Base-by-base conservation (phyloP, 2,329 filamentous ascomycete species). In the Aspergillus pseudoviridinutans region DNA sequence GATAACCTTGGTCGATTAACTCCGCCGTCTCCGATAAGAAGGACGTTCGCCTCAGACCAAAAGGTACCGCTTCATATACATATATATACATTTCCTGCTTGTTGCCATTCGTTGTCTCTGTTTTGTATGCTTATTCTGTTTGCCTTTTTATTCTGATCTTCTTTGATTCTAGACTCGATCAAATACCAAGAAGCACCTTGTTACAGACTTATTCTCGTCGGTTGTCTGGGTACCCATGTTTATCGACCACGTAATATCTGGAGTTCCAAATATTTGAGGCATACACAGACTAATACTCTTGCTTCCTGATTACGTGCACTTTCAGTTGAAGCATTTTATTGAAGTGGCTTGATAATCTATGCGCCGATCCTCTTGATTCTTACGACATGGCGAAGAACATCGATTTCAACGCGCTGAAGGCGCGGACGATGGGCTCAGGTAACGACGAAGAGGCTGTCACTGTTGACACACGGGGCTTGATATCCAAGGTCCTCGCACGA, bases 361-460 rank as follows among this genome's bases (percentile, higher is more conserved):
- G 22, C 41, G 4, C 3, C 8, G 10, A 22, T 4, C 20, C 8
- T 44, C n/a, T 22, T 44, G 10, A 2, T 44, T 44, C 41, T 35
- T 38, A 17, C 49, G 69, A 64, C 32, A 90, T 91, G 87, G 87
- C 90, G 73, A 88, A 88, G 68, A 84, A 86, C 38, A 84, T 82
- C 58, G 83, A 86, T 65, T 85, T 83, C 66, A 82, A 81, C 69
- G 81, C 88, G 69, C 81, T 99, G 63, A 89, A 91, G 70, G 92
- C 93, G 65, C 89, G 91, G 68, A 94, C 94, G 27, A 84, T 99
- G 79, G 86, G 84, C 56, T 88, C 91, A 57, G 90, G 90, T 64
- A 89, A 92, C 60, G 91, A 96, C 66, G 94, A 97, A 74, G 94
- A 97, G 76, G 94, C 94, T 46, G 94, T 99, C 56, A 99, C 94